Base-by-base conservation (phyloP, 140 eudicot genomes). In the Stevia rebaudiana region DNA sequence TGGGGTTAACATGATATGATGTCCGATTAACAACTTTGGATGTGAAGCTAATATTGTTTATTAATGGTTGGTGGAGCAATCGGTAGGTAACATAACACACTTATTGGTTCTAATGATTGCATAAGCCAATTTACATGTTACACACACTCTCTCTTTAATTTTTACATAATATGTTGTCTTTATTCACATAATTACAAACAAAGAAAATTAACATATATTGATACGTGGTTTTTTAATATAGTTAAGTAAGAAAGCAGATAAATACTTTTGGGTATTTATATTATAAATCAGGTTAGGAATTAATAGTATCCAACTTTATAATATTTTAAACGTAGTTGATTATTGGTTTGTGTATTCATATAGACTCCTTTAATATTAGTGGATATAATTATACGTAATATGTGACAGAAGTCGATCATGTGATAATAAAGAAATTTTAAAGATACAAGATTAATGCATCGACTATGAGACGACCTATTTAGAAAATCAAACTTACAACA, bases 11-110 rank as follows among this genome's bases (percentile, higher is more conserved):
- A 6, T 61, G 69, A 3, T 37, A 71, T 61, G 61, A 16, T 71
- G 55, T 40, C 70, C 52, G n/a, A 58, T 66, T 74, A 74, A 74
- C 74, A 74, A 74, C 68, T 65, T 68, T 58, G 61, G 78, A 55
- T 35, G 54, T 73, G 53, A 73, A 73, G 61, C 57, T 73, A 65
- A 35, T 36, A 63, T 41, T 52, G 40, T 53, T 72, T 63, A 53
- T 40, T 63, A 72, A 21, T 54, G 52, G 67, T 64, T 51, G 77
- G 72, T 73, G 72, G 65, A 72, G 71, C 61, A 64, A 72, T 63
- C 42, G 77, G 72, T 73, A 41, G 78, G 72, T 64, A 64, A 54
- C 50, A 63, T 41, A 61, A 28, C 55, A 12, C 58, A 11, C 15
- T 71, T 37, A 16, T 51, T 42, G 63, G n/a, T 15, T 31, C 25